Base-by-base conservation (phyloP, 2,329 filamentous ascomycete species). In the Paracoccidioides brasiliensis region DNA sequence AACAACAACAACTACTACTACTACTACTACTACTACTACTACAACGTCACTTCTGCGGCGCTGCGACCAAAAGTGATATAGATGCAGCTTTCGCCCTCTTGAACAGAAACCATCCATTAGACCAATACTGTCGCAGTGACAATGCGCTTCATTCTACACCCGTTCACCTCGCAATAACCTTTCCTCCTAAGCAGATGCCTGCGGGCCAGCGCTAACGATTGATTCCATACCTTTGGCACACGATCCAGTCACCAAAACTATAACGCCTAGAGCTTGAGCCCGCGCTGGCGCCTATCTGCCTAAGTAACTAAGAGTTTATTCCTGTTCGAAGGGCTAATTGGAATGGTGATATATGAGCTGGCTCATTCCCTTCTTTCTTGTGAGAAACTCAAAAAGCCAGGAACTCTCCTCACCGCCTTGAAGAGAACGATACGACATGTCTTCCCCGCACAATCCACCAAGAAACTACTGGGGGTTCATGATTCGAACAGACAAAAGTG, bases 401-500 rank as follows among this genome's bases (percentile, higher is more conserved):
- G 4, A 5, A 8, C 33, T 15, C 30, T 7, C 6, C 35, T 15
- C 12, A 22, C 2, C 22, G 22, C 22, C 22, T 22, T 1, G 22
- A 22, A 22, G 22, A 22, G 2, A 22, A 22, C 49, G 37, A 33
- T 14, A 32, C 49, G 33, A 38, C 14, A 54, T 54, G 52, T 45
- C 42, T 60, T 68, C 64, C 58, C 60, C 65, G 49, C 55, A 60
- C 15, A 57, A 44, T 40, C 49, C 43, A 12, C 61, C 60, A 37
- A 59, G 60, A 52, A 66, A 66, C 52, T 78, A 74, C 61, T 88
- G 87, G 72, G 80, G 80, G 51, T 67, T 63, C 14, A 76, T 90
- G 64, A 87, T 86, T 64, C 78, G 82, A 60, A 70, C 74, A 40
- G 77, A 86, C 68, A 88, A 88, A 69, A 80, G 78, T 50, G 81